Evolutionary conservation across 768 basidiomycete genomes (phyloP).

Genomic region (Rhodosporidiobolus sp.): DNA sequence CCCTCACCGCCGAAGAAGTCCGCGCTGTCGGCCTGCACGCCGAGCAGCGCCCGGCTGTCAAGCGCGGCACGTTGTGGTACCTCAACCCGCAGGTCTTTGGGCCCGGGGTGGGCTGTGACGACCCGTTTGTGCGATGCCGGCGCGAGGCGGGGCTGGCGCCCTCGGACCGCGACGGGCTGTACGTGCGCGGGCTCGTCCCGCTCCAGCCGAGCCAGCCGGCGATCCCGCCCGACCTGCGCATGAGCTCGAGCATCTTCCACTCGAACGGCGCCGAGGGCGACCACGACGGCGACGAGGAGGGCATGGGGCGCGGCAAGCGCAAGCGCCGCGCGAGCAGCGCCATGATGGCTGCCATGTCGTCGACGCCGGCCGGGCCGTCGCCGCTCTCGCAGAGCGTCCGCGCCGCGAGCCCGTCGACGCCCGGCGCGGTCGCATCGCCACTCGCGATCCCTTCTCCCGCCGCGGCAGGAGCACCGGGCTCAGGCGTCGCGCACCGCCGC

Average conservation of each 20-base stretch:
- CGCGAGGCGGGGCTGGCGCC: slow-evolving; percentile 24
- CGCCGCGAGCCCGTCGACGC: neutral
- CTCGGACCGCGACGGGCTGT: slow-evolving; percentile 25
- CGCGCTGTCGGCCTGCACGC: slow-evolving; percentile 42
- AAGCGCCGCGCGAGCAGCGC: slow-evolving; percentile 40
- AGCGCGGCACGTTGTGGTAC: slow-evolving; percentile 46
- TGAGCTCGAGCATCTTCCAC: slow-evolving; percentile 29
- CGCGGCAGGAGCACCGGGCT: neutral
- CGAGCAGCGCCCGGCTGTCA: slow-evolving; percentile 42
- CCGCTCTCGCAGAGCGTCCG: neutral
- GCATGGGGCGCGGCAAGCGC: slow-evolving; percentile 41
- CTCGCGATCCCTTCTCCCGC: neutral
- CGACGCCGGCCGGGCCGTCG: neutral
- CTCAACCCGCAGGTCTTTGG: slow-evolving; percentile 39
- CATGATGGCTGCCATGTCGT: slow-evolving; percentile 35
- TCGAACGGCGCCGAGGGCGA: slow-evolving; percentile 17
- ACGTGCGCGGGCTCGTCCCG: slow-evolving; percentile 28
- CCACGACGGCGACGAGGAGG: slow-evolving; percentile 30
- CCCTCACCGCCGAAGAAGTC: slow-evolving; percentile 36
- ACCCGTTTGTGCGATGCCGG: slow-evolving; percentile 33
- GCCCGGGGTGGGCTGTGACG: slow-evolving; percentile 20
- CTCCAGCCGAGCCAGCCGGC: slow-evolving; percentile 10
- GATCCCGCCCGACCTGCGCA: slow-evolving; percentile 4
- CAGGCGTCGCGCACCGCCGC: slow-evolving; percentile 2
- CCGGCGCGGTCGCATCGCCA: neutral